These are phyloP conservation scores for Gryganskiella cystojenkinii DNA, from an alignment of 192 early-diverging fungal genomes.

Conservation along the genomic window DNA sequence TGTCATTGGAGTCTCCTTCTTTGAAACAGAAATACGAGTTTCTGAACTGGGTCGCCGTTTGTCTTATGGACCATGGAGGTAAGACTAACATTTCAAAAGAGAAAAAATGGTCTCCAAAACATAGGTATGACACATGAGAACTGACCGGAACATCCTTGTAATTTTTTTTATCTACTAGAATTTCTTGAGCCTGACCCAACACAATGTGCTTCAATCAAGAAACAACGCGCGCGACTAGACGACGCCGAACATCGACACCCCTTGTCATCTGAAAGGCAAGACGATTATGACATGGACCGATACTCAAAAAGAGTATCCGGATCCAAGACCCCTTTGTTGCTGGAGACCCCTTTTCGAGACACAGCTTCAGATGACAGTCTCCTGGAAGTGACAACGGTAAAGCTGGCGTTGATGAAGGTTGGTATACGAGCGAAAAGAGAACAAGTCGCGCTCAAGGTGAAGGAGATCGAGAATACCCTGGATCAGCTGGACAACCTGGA, in stretches of 20 bases:
- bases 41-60: conserved; percentile 32
- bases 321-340: no score
- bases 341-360: no score
- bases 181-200: not conserved
- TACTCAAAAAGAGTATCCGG: no score
- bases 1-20: conserved; percentile 44
- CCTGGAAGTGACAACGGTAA: conserved; percentile 1
- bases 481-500: conserved; percentile 26
- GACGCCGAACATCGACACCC: no score
- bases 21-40: conserved; percentile 41
- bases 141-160: no score
- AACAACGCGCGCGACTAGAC: not conserved
- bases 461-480: conserved; percentile 3
- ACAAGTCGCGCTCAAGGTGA: conserved; percentile 8
- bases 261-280: no score
- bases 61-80: conserved; percentile 27
- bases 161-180: not conserved
- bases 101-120: no score
- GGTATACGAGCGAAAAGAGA: not conserved
- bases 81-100: no score
- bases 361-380: conserved; percentile 3
- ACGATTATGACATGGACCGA: no score
- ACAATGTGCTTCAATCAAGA: not conserved
- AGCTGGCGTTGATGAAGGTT: not conserved
- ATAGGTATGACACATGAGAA: no score